Evolutionary conservation across 768 basidiomycete genomes (phyloP), one percentile per base, ranked within the genome.

Genomic region (Pleurotus djamor): DNA sequence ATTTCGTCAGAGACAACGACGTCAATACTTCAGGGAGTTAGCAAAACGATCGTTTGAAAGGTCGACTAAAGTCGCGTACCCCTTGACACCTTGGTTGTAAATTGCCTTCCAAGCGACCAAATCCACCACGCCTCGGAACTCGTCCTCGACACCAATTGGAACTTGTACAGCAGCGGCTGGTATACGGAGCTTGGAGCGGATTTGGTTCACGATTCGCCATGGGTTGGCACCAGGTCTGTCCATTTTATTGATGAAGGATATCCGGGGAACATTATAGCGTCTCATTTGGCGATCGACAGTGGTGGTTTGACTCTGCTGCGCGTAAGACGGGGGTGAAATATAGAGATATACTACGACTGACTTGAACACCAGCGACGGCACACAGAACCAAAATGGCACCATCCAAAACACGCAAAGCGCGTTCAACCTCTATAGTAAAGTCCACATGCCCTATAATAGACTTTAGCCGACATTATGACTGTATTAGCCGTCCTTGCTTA

Each of bases 281-380:
- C 92, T 83, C 97, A 99, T 99, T 80, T 99, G 97, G 60, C 97
- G 83, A 76, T 99, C 97, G 38, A 99, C 97, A 10, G 97, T 99
- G 17, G 94, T 98, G 2, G 97, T 99, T 84, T 99, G 97, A 75
- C 91, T 94, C 87, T 96, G 75, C 4, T 47, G 21, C 2, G 14
- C 9, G 33, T 21, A 17, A 28, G 65, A 32, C 37, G 57, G 44
- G 28, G n/a, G 28, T 35, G 48, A 43, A 7, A 36, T 17, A 60
- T 38, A 36, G 48, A 34, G 16, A 5, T 28, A 51, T 38, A 48
- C 32, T 14, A n/a, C 13, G 12, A 62, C 65, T 62, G 60, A 89
- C 91, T 79, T 96, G 94, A 13, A 99, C 97, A 63, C 97, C 97
- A 57, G 94, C 90, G 47, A 99, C 97, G 17, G 97, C 95, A 74